These are phyloP conservation scores for Lignosus rhinocerotis DNA, from an alignment of 1,284 basidiomycete species.

Conservation along the genomic window DNA sequence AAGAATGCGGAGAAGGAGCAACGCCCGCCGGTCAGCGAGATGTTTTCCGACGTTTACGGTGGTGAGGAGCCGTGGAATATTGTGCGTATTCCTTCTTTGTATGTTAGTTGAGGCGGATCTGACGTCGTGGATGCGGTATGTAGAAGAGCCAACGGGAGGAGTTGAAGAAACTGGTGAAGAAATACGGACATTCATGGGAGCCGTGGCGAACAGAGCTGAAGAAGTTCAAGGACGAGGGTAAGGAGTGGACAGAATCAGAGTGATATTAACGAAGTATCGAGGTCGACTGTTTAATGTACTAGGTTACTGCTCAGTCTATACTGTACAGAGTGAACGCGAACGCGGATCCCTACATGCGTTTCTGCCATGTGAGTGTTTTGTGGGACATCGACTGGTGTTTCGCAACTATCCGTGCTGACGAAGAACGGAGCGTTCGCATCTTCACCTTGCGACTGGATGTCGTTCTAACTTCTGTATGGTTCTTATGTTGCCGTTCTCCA, in stretches of 20 bases:
- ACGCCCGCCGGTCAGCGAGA: slow-evolving; percentile 69
- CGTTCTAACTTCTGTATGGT: no score
- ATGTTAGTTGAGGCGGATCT: slow-evolving; percentile 1
- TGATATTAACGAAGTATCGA: background rate
- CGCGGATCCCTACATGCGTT: background rate
- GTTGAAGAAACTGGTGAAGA: slow-evolving; percentile 70
- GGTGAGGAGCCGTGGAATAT: slow-evolving; percentile 85
- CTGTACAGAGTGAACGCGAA: background rate
- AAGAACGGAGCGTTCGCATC: no score
- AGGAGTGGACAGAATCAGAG: slow-evolving; percentile 52
- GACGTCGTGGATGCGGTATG: slow-evolving; percentile 6
- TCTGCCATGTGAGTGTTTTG: background rate
- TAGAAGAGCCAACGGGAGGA: slow-evolving; percentile 87
- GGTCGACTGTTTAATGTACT: background rate
- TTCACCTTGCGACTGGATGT: no score
- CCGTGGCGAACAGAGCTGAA: slow-evolving; percentile 83
- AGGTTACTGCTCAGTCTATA: background rate
- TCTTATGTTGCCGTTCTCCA: no score
- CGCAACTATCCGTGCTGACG: no score
- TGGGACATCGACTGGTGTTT: no score
- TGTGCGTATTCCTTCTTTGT: slow-evolving; percentile 48
- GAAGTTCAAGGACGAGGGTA: slow-evolving; percentile 79
- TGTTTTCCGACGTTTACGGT: slow-evolving; percentile 89
- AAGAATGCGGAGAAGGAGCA: slow-evolving; percentile 75
- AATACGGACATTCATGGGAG: slow-evolving; percentile 82